phyloP scores from a whole-genome alignment of 768 basidiomycete genomes.

The Pholiota conissans region DNA sequence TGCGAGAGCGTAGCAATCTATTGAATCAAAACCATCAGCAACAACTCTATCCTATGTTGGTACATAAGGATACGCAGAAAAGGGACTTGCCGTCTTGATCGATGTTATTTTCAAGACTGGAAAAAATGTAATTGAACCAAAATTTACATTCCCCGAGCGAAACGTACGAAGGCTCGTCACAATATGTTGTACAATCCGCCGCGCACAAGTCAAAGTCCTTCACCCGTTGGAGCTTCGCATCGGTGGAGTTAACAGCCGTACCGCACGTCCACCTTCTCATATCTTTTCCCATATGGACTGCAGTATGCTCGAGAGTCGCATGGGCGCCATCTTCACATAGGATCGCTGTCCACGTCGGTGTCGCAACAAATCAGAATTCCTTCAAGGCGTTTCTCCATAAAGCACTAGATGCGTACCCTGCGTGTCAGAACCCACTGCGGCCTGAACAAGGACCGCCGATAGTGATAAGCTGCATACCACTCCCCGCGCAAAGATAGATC shows the following conservation, averaged over 20 bases:
- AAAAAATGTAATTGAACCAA: background rate
- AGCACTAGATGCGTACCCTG: background rate
- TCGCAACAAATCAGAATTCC: background rate
- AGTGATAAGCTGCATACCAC: background rate
- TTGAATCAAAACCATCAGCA: too few relatives aligned
- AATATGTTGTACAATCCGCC: slow-evolving; percentile 12
- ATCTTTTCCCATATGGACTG: slow-evolving; percentile 11
- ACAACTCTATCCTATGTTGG: background rate
- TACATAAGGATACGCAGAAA: background rate
- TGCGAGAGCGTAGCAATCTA: slow-evolving; percentile 10
- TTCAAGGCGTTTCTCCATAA: background rate
- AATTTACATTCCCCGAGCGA: background rate
- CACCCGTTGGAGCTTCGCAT: background rate
- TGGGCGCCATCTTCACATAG: slow-evolving; percentile 3
- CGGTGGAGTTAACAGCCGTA: background rate
- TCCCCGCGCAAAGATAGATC: background rate
- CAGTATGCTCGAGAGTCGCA: slow-evolving; percentile 1
- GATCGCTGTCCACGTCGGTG: background rate
- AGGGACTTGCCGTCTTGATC: slow-evolving; percentile 1
- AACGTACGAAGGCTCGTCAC: slow-evolving; percentile 9
- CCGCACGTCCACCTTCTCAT: slow-evolving; percentile 2
- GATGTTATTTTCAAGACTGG: background rate
- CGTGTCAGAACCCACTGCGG: background rate
- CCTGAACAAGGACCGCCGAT: background rate
- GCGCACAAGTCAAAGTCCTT: slow-evolving; percentile 13